phyloP scores from a whole-genome alignment of 129 eudicot species.

The Flaveria brownii region DNA sequence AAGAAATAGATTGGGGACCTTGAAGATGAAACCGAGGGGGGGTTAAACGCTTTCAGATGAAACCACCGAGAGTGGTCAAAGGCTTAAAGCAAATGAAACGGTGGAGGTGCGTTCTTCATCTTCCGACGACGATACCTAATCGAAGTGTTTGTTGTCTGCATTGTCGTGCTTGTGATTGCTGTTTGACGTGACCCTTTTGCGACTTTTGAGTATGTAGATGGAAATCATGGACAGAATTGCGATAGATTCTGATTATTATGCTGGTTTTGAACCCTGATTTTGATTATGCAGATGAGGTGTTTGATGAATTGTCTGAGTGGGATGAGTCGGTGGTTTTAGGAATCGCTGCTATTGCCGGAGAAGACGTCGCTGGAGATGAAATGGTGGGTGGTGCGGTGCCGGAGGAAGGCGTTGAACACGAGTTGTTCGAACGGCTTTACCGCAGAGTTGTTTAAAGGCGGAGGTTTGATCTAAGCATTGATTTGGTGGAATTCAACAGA shows the following conservation, averaged over 20 bases:
- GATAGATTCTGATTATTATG: constrained; percentile 59
- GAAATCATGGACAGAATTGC: constrained; percentile 45
- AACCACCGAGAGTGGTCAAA: too few relatives aligned
- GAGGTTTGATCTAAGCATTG: too few relatives aligned
- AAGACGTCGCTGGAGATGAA: constrained; percentile 53
- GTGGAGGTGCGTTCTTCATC: constrained; percentile 51
- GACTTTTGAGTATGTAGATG: constrained; percentile 42
- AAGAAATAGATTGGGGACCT: too few relatives aligned
- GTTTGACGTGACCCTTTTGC: constrained; percentile 35
- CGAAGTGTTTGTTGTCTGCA: constrained; percentile 45
- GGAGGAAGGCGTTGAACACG: constrained; percentile 60
- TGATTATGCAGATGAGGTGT: constrained; percentile 30
- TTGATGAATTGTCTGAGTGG: constrained; percentile 37
- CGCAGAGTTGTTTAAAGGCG: too few relatives aligned
- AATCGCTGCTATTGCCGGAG: constrained; percentile 96
- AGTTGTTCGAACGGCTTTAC: constrained; percentile 55
- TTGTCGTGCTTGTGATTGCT: constrained; percentile 30
- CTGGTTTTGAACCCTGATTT: constrained; percentile 45
- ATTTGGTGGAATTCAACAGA: too few relatives aligned
- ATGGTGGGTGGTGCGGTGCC: constrained; percentile 45
- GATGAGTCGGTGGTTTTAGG: constrained; percentile 53
- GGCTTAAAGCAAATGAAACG: too few relatives aligned
- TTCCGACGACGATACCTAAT: constrained; percentile 59
- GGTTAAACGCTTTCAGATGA: too few relatives aligned
- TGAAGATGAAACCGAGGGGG: too few relatives aligned